Conservation (phyloP, 768 basidiomycete genomes). For the Lanmaoa rubissima region DNA sequence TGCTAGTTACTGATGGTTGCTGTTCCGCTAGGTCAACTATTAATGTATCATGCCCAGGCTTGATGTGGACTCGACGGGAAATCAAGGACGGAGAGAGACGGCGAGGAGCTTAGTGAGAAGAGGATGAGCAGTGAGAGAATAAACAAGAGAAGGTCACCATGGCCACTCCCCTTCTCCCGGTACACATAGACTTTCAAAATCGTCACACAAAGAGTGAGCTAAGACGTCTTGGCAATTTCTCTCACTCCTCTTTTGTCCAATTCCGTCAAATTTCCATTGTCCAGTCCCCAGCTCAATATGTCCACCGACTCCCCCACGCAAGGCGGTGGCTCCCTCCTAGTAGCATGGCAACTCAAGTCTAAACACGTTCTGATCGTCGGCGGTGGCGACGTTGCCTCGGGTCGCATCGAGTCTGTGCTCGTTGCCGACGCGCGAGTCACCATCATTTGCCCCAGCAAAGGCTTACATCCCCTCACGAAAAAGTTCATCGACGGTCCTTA, state of each 20-base stretch:
- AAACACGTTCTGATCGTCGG: slow-evolving; percentile 90
- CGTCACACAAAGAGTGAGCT: background rate
- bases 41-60: background rate
- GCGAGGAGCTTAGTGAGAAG: background rate
- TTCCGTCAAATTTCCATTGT: background rate
- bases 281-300: slow-evolving; percentile 5
- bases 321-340: slow-evolving; percentile 73
- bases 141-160: slow-evolving; percentile 18
- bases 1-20: slow-evolving; percentile 9
- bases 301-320: slow-evolving; percentile 6
- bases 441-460: slow-evolving; percentile 67
- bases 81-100: background rate
- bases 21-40: background rate
- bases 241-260: background rate
- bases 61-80: background rate
- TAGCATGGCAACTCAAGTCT: slow-evolving; percentile 90
- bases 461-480: slow-evolving; percentile 62
- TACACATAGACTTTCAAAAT: slow-evolving; percentile 1
- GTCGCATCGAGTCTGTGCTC: slow-evolving; percentile 84
- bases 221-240: background rate
- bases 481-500: slow-evolving; percentile 44
- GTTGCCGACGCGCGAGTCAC: slow-evolving; percentile 75
- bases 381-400: slow-evolving; percentile 89
- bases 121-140: background rate
- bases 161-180: slow-evolving; percentile 13